Conservation (phyloP, 176 grass and related monocot species). For the Paspalum notatum region DNA sequence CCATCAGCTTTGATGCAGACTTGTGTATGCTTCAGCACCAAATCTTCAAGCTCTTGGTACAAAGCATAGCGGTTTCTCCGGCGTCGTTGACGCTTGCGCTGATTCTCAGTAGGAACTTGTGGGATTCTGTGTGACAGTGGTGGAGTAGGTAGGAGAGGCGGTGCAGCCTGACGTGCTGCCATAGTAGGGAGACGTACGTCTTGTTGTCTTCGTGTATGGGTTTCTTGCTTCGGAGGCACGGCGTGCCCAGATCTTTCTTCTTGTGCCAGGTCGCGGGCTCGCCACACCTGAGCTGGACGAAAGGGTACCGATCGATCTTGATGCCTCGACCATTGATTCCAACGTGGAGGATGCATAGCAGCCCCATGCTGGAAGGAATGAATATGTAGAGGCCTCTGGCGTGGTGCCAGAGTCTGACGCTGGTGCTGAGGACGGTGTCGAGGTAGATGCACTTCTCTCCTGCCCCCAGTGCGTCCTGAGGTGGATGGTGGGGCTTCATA, state of each 20-base stretch:
- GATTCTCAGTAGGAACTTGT: background rate
- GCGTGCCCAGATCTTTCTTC: too few relatives aligned
- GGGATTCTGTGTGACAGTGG: background rate
- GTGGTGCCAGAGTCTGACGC: background rate
- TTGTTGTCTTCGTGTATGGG: background rate
- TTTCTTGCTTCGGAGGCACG: background rate
- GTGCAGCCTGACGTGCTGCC: background rate
- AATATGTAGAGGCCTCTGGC: too few relatives aligned
- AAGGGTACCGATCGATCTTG: background rate
- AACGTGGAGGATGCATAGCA: background rate
- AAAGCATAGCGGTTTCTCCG: background rate
- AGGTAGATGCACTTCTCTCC: accelerated
- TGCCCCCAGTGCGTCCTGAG: background rate
- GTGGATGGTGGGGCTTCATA: background rate
- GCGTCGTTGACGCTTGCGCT: background rate
- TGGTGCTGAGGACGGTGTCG: background rate
- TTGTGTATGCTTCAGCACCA: background rate
- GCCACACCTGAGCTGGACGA: background rate
- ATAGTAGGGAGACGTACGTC: accelerated
- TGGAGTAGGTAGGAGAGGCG: background rate
- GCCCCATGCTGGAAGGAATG: too few relatives aligned
- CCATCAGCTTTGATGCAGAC: too few relatives aligned
- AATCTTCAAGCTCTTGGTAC: background rate
- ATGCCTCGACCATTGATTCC: background rate
- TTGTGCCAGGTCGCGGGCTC: background rate